Evolutionary conservation across 805 yeast species (phyloP), one percentile per base, ranked within the genome.

Genomic region (Alloascoidea hylecoeti): DNA sequence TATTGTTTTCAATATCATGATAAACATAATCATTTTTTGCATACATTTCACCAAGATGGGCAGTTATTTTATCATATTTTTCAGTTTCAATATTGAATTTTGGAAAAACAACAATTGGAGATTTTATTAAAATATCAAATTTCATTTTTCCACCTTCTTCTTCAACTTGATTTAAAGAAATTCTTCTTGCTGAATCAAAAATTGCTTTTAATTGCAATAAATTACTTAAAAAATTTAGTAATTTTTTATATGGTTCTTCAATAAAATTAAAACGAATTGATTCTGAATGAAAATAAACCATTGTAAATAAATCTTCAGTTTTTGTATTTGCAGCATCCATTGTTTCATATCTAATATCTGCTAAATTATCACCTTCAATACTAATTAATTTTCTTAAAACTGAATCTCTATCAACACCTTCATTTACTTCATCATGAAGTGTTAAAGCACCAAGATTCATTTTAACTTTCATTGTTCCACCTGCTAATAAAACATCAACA

Each of bases 101-200:
- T 0, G 97, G 95, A 49, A 86, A 85, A 2, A 79, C 73, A 28
- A 92, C 61, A 5, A 79, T 79, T 0, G 98, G 99, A 1, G 96
- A 85, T 38, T 72, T 68, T 13, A 92, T 64, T 14, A 72, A 56
- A 23, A 92, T 57, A 47, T 88, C 81, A 50, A 88, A 70, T 44
- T 76, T 75, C 58, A 86, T 75, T 45, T 66, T 69, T 35, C 61
- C 67, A 1, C 82, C 73, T 37, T 58, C 70, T 13, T 61, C 64
- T 34, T 63, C 73, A 0, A 92, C 92, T 53, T 83, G 94, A 46
- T 79, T 73, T 46, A 85, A 71, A 0, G 96, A 95, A 9, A 86
- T 82, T 49, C 79, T 84, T 41, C 98, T 70, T 0, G 97, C 94
- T 15, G 70, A 63, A 49, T 92, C 98, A 55, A 82, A 92, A n/a